Conservation (phyloP, 2,329 filamentous ascomycete genomes). For the Septoria linicola region DNA sequence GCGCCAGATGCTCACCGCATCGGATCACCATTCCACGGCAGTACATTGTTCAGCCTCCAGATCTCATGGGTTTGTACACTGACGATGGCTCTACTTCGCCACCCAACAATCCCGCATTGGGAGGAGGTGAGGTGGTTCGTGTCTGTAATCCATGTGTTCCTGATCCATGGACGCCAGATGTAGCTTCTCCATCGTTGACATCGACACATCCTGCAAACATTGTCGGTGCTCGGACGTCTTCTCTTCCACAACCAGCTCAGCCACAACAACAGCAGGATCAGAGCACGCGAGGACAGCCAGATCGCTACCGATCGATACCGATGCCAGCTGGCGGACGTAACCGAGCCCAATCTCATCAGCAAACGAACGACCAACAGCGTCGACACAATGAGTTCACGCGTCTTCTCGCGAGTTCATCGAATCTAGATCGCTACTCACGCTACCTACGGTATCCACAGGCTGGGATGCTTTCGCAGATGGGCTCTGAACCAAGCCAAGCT, state of each 20-base stretch:
- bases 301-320: slow-evolving; percentile 7
- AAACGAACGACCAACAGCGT: slow-evolving; percentile 4
- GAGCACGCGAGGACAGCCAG: neutral
- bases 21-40: slow-evolving; percentile 91
- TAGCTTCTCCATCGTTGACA: neutral
- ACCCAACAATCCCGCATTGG: slow-evolving; percentile 51
- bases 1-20: slow-evolving; percentile 84
- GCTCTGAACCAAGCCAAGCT: neutral
- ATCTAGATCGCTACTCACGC: slow-evolving; percentile 2
- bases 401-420: neutral
- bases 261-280: neutral
- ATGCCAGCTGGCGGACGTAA: slow-evolving; percentile 9
- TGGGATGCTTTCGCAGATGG: neutral
- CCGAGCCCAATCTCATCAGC: slow-evolving; percentile 10
- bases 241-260: neutral
- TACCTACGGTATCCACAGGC: slow-evolving; percentile 1
- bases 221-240: neutral
- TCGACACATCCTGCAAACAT: neutral
- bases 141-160: slow-evolving; percentile 73
- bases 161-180: slow-evolving; percentile 49
- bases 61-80: slow-evolving; percentile 18
- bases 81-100: slow-evolving; percentile 13
- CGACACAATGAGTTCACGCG: slow-evolving; percentile 5
- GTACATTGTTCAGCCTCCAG: slow-evolving; percentile 80
- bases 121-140: slow-evolving; percentile 66